Conservation (phyloP, 2,329 filamentous ascomycete species). For the Colletotrichum chrysophilum region DNA sequence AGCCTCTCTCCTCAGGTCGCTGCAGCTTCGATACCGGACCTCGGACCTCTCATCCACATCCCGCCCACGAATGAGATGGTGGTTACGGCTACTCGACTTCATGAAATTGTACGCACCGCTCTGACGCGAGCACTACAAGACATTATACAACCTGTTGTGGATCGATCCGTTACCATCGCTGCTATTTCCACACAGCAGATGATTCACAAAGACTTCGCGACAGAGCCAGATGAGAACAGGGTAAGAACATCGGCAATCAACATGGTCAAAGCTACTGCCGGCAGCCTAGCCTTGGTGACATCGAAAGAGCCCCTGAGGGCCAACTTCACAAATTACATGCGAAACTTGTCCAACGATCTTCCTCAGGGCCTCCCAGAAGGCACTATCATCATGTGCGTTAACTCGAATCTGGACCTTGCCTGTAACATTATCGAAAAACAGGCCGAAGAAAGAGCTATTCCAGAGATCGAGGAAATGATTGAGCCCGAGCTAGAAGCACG, state of each 20-base stretch:
- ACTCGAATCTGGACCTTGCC: slow-evolving; percentile 93
- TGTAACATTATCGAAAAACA: slow-evolving; percentile 95
- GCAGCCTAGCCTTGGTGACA: slow-evolving; percentile 93
- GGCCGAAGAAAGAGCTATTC: slow-evolving; percentile 89
- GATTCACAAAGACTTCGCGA: slow-evolving; percentile 94
- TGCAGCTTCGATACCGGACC: slow-evolving; percentile 81
- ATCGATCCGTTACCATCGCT: slow-evolving; percentile 96
- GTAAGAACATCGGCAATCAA: slow-evolving; percentile 86
- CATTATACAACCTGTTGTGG: slow-evolving; percentile 96
- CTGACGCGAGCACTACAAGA: slow-evolving; percentile 91
- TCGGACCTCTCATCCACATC: slow-evolving; percentile 79
- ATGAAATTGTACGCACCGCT: slow-evolving; percentile 82
- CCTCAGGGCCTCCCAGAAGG: slow-evolving; percentile 89
- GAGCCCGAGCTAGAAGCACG: slow-evolving; percentile 80
- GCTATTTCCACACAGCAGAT: slow-evolving; percentile 96
- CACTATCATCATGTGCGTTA: slow-evolving; percentile 97
- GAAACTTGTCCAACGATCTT: slow-evolving; percentile 69
- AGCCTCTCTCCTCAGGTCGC: slow-evolving; percentile 81
- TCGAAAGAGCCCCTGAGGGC: slow-evolving; percentile 96
- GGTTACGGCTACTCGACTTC: slow-evolving; percentile 70
- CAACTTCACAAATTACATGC: slow-evolving; percentile 97
- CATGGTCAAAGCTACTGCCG: slow-evolving; percentile 94
- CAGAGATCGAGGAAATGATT: slow-evolving; percentile 94
- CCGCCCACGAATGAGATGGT: slow-evolving; percentile 84
- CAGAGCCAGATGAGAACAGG: slow-evolving; percentile 87